Percentiles rank a stretch among this genome's conserved stretches.
Evolutionary conservation across 2,329 filamentous ascomycete species (phyloP).

Genomic region (Cordyceps cateniannulata): DNA sequence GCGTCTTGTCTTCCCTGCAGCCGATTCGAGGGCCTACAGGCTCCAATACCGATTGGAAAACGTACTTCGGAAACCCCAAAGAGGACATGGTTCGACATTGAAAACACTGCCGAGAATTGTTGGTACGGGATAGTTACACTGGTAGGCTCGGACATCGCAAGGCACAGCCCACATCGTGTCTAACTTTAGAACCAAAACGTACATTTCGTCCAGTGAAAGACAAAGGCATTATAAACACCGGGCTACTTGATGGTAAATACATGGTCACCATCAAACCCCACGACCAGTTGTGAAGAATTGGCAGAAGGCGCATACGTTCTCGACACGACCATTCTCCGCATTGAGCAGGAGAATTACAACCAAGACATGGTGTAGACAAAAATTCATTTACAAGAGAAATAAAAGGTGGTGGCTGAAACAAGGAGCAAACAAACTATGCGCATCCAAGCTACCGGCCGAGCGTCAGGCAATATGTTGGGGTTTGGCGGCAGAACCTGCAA

Average conservation of each 20-base stretch:
- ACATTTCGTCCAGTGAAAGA: too few relatives aligned
- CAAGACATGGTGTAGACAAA: conserved; percentile 4
- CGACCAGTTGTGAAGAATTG: too few relatives aligned
- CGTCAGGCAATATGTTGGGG: not conserved
- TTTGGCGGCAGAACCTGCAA: not conserved
- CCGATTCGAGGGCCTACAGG: not conserved
- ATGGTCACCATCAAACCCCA: not conserved
- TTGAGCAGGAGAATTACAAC: not conserved
- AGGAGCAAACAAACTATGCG: conserved; percentile 4
- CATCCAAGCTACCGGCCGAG: not conserved
- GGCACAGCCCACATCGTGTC: too few relatives aligned
- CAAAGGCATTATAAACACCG: too few relatives aligned
- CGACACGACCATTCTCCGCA: too few relatives aligned
- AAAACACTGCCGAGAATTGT: too few relatives aligned
- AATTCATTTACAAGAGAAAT: not conserved
- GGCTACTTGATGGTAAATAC: not conserved
- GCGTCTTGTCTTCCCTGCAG: not conserved
- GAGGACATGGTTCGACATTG: too few relatives aligned
- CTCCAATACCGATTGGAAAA: not conserved
- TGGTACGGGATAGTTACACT: too few relatives aligned
- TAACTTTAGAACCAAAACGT: too few relatives aligned
- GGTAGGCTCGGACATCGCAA: too few relatives aligned
- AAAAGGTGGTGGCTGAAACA: conserved; percentile 3
- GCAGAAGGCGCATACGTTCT: too few relatives aligned
- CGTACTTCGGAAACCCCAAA: not conserved